Percentiles rank a stretch among this genome's conserved stretches.
These are phyloP conservation scores for Nemania diffusa DNA, from an alignment of 2,329 filamentous ascomycete genomes.

Conservation along the genomic window DNA sequence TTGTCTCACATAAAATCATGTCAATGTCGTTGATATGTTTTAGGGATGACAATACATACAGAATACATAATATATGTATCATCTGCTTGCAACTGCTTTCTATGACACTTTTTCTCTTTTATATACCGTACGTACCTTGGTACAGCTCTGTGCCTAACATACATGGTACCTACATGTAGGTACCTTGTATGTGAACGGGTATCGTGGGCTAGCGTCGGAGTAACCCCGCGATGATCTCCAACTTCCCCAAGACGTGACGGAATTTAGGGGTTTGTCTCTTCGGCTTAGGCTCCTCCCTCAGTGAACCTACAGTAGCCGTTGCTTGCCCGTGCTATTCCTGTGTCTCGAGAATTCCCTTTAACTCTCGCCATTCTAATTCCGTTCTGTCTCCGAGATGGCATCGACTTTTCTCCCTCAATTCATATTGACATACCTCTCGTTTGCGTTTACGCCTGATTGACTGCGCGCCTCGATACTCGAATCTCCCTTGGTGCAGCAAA, in stretches of 20 bases:
- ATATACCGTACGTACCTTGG: too few species aligned
- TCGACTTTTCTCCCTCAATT: background rate
- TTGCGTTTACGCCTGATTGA: conserved; percentile 13
- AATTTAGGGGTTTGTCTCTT: conserved; percentile 19
- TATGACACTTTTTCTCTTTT: too few species aligned
- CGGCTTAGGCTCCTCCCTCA: background rate
- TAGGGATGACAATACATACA: too few species aligned
- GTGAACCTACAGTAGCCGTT: conserved; percentile 35
- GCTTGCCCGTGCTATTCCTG: conserved; percentile 5
- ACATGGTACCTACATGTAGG: too few species aligned
- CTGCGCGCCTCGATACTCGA: background rate
- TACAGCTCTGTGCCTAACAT: too few species aligned
- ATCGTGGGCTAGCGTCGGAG: conserved; percentile 33
- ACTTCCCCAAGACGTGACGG: conserved; percentile 13
- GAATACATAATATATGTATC: too few species aligned
- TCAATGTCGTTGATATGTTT: too few species aligned
- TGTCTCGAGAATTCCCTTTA: background rate
- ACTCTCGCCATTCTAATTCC: background rate
- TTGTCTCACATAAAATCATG: too few species aligned
- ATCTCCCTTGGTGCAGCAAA: background rate
- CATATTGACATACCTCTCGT: background rate
- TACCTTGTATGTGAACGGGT: too few species aligned
- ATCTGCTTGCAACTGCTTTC: too few species aligned
- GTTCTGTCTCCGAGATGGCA: conserved; percentile 14
- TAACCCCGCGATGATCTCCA: conserved; percentile 26